Percentiles rank a stretch among this genome's conserved stretches.
Conservation (phyloP, 305 asterid genomes). For the Fraxinus sp. region DNA sequence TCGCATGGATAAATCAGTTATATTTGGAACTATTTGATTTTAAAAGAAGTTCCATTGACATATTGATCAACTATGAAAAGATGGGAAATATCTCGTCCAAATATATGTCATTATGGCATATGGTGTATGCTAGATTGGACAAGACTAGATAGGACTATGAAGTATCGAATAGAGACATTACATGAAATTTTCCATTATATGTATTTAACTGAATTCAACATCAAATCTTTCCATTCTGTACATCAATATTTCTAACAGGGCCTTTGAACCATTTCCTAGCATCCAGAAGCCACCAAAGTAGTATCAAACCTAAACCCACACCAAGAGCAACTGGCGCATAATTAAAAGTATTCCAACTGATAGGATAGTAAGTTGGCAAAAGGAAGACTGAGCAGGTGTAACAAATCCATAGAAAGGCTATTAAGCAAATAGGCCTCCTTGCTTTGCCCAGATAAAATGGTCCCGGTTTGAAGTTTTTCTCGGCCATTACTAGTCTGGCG, state of each 20-base stretch:
- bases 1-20: neutral
- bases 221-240: conserved; percentile 31
- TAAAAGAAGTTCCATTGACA: neutral
- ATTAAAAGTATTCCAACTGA: conserved; percentile 38
- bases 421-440: conserved; percentile 35
- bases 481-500: conserved; percentile 38
- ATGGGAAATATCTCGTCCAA: neutral
- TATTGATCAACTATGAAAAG: neutral
- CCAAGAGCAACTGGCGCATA: conserved; percentile 42
- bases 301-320: conserved; percentile 27
- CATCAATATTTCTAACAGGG: conserved; percentile 45
- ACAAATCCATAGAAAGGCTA: conserved; percentile 45
- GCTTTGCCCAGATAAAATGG: conserved; percentile 45
- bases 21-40: neutral
- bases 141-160: neutral
- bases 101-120: neutral
- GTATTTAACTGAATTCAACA: neutral
- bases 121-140: neutral
- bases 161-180: neutral
- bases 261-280: conserved; percentile 54
- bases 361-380: conserved; percentile 41
- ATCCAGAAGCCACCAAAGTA: conserved; percentile 49
- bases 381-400: conserved; percentile 47
- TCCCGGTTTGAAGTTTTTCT: conserved; percentile 38
- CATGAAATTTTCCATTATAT: neutral